These are phyloP conservation scores for Aspergillus kassunensis DNA, from an alignment of 495 filamentous ascomycete genomes.

Conservation along the genomic window DNA sequence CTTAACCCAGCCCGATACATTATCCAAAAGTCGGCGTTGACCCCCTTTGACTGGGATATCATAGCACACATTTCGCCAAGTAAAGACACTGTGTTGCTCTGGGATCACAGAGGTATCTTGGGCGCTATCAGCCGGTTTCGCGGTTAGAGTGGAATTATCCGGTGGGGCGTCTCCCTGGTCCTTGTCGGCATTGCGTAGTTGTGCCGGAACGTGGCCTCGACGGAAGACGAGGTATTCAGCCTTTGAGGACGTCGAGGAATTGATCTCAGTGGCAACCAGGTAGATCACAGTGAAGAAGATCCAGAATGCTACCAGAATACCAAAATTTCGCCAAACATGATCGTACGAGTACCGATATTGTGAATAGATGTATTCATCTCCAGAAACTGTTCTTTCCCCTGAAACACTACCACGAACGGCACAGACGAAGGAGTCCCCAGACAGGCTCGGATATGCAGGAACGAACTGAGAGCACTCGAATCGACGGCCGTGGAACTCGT, in stretches of 20 bases:
- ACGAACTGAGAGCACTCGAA: conserved; percentile 48
- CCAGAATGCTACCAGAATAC: conserved; percentile 61
- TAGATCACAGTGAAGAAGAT: conserved; percentile 55
- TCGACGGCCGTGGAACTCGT: conserved; percentile 57
- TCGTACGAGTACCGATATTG: conserved; percentile 53
- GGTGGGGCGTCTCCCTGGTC: conserved; percentile 13
- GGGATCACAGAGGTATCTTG: conserved; percentile 32
- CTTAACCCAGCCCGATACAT: conserved; percentile 64
- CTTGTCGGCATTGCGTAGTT: conserved; percentile 32
- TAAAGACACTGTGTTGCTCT: conserved; percentile 60
- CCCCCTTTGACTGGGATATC: conserved; percentile 59
- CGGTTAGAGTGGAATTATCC: conserved; percentile 13
- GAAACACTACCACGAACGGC: conserved; percentile 50
- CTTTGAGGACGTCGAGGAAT: conserved; percentile 40
- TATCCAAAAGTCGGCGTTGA: conserved; percentile 54
- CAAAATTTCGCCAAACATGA: conserved; percentile 65
- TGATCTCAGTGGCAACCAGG: conserved; percentile 42
- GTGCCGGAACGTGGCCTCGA: conserved; percentile 34
- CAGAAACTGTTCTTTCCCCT: conserved; percentile 49
- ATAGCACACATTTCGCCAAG: conserved; percentile 73
- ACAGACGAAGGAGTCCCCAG: conserved; percentile 46
- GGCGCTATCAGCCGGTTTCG: conserved; percentile 22
- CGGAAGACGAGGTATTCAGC: conserved; percentile 43
- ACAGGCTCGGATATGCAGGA: conserved; percentile 48
- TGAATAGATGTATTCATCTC: conserved; percentile 50